Evolutionary conservation across 1,284 basidiomycete species (phyloP), one percentile per base, ranked within the genome.

Genomic region (Nidula niveotomentosa): DNA sequence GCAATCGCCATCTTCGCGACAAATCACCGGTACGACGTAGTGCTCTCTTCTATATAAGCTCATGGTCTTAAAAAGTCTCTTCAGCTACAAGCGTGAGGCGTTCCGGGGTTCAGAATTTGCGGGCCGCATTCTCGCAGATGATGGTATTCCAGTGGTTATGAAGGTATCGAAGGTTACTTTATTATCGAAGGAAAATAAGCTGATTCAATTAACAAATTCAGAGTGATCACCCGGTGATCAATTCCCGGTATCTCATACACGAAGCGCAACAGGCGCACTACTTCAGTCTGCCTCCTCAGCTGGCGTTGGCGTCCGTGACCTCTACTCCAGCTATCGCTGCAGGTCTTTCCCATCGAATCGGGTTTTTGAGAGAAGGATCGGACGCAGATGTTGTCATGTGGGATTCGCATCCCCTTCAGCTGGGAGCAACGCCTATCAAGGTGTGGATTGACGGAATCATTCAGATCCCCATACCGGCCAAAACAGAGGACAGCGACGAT

Each of bases 201-300:
- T 46, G 6, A 15, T 46, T 39, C 8, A 9, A 12, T 18, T 10
- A 33, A n/a, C 8, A 10, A 33, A 12, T 50, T 17, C 54, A 86
- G 84, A 81, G 81, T 45, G 82, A 84, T 58, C 84, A 87, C 58
- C 83, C 85, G 15, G 76, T 78, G 1, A 68, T 90, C 9, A 86
- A 92, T 64, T 86, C 86, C 17, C 80, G 92, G 12, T 86, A 86
- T 66, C 77, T 95, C 7, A 71, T 92, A 12, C 85, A 88, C 65
- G 91, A 95, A 72, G 93, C 93, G 0, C 88, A 90, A 52, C 86
- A 91, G 69, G 91, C 88, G 2, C 85, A 93, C 66, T 85, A 90
- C 64, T 94, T 82, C 58, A 79, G 83, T 44, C 75, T 88, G n/a
- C 72, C 80, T 3, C 71, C 73, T 17, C 74, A 81, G 63, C 66